These are phyloP conservation scores for Plasmopara muralis DNA, from an alignment of 352 stramenopile genomes.

Conservation along the genomic window DNA sequence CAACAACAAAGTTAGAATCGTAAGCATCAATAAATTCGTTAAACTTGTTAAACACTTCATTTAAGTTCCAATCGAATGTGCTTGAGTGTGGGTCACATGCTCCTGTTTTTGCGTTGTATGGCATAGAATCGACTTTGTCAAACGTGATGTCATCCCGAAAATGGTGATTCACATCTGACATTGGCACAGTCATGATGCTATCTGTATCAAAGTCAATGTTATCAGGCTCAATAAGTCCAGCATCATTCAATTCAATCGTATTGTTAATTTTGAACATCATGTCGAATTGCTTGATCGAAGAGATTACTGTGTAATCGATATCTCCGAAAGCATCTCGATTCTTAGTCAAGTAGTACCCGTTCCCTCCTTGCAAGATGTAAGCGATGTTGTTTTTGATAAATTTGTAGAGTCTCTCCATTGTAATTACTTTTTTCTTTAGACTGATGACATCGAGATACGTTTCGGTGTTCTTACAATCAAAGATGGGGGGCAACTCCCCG, in stretches of 20 bases:
- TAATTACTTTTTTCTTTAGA: too few species aligned
- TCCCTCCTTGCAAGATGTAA: slow-evolving; percentile 3
- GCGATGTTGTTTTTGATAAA: slow-evolving; percentile 1
- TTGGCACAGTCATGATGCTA: background rate
- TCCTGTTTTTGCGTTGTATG: slow-evolving; percentile 1
- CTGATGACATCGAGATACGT: too few species aligned
- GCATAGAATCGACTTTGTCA: background rate
- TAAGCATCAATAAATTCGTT: too few species aligned
- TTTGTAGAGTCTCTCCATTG: slow-evolving; percentile 3
- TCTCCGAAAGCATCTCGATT: slow-evolving; percentile 3
- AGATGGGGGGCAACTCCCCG: too few species aligned
- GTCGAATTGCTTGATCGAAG: background rate
- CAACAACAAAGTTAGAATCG: too few species aligned
- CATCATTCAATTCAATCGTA: background rate
- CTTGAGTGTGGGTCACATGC: background rate
- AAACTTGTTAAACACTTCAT: too few species aligned
- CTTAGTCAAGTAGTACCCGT: slow-evolving; percentile 1
- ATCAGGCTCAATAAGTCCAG: background rate
- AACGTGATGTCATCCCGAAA: slow-evolving; percentile 1
- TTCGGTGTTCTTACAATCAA: too few species aligned
- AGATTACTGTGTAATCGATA: slow-evolving; percentile 1
- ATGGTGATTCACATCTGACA: background rate
- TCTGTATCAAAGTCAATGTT: background rate
- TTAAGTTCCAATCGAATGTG: too few species aligned
- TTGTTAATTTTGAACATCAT: slow-evolving; percentile 1